phyloP scores from a whole-genome alignment of 352 stramenopile genomes.

The Globisporangium spiculum region DNA sequence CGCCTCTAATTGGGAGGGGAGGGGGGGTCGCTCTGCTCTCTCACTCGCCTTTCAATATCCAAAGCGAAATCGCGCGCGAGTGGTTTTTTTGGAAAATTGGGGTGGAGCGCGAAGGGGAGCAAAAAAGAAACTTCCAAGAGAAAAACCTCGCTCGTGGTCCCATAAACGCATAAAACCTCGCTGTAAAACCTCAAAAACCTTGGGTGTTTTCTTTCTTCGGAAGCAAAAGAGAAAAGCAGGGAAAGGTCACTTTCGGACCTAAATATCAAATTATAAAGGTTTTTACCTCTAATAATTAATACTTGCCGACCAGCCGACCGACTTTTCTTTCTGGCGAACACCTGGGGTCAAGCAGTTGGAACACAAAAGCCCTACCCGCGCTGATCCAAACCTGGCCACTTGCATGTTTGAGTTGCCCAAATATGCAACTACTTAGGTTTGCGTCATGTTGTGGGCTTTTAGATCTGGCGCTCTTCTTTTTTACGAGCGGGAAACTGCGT shows the following conservation, averaged over 20 bases:
- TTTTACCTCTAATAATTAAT: not conserved
- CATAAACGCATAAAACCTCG: not conserved
- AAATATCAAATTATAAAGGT: not conserved
- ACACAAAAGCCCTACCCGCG: not conserved
- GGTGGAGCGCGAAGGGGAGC: not conserved
- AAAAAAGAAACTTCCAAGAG: not conserved
- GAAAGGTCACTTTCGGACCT: slow-evolving; percentile 13
- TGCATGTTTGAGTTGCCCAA: not conserved
- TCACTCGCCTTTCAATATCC: slow-evolving; percentile 11
- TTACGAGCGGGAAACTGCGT: slow-evolving; percentile 4
- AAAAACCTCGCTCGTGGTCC: not conserved
- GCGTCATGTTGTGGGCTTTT: slow-evolving; percentile 2
- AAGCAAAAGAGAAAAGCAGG: slow-evolving; percentile 11
- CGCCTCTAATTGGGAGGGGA: slow-evolving; percentile 7
- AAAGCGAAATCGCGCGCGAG: slow-evolving; percentile 4
- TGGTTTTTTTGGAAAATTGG: slow-evolving; percentile 8
- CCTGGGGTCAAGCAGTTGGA: not conserved
- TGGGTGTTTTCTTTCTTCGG: not conserved
- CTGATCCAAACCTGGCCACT: not conserved
- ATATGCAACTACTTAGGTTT: slow-evolving; percentile 4
- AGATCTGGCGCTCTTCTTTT: slow-evolving; percentile 5
- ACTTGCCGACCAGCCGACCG: not conserved
- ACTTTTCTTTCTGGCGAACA: slow-evolving; percentile 2
- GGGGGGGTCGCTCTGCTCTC: not conserved
- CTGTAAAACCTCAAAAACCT: not conserved